Evolutionary conservation across 306 rosid genomes (phyloP).

Genomic region (Alnus rubra): DNA sequence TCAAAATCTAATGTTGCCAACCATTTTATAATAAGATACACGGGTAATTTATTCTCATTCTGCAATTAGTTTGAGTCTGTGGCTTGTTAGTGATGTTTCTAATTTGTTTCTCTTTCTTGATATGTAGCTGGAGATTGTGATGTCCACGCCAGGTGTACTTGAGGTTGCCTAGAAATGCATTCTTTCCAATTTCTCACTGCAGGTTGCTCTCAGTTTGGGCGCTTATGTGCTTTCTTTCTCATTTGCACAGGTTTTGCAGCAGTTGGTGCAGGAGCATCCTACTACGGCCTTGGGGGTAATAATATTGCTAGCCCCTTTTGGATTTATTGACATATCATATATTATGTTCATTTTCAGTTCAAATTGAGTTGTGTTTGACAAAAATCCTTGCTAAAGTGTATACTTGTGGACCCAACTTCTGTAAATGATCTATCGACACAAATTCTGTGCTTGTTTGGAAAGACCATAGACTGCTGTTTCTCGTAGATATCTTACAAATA

Average conservation of each 20-base stretch:
- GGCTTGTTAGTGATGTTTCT: constrained; percentile 27
- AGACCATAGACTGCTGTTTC: neutral
- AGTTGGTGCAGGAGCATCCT: constrained; percentile 75
- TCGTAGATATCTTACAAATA: neutral
- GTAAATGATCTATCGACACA: constrained; percentile 5
- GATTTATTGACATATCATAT: constrained; percentile 1
- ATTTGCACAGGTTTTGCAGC: constrained; percentile 61
- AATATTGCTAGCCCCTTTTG: constrained; percentile 24
- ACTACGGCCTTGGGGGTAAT: constrained; percentile 63
- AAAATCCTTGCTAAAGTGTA: constrained; percentile 14
- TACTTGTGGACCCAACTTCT: constrained; percentile 7
- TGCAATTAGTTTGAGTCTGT: constrained; percentile 4
- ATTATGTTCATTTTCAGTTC: constrained; percentile 5
- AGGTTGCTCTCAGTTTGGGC: constrained; percentile 12
- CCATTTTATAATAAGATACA: constrained; percentile 2
- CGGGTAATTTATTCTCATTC: neutral
- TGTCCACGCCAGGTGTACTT: constrained; percentile 86
- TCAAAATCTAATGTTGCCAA: neutral
- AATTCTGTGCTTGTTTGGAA: neutral
- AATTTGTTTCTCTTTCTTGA: constrained; percentile 29
- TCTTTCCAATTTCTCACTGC: constrained; percentile 23
- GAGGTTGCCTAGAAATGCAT: constrained; percentile 59
- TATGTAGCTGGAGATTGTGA: constrained; percentile 83
- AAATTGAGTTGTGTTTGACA: constrained; percentile 1
- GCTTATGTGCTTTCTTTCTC: constrained; percentile 29